Evolutionary conservation across 192 early-diverging fungal species (phyloP).

Genomic region (Coemansia asiatica): DNA sequence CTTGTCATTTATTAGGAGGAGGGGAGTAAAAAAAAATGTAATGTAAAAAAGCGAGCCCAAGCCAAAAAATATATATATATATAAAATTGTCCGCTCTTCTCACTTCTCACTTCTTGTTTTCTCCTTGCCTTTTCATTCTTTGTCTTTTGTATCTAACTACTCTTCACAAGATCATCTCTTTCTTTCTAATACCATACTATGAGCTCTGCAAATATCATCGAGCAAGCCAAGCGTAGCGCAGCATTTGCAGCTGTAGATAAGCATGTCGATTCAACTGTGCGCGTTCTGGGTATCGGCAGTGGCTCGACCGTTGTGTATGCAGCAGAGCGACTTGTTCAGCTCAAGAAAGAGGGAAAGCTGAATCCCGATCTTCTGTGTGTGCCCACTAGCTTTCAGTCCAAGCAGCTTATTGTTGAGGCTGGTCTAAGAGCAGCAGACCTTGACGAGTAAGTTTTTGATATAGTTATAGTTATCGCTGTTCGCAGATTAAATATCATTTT

Average conservation of each 20-base stretch:
- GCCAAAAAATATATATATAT: no score
- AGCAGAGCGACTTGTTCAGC: slow-evolving; percentile 75
- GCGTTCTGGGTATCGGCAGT: slow-evolving; percentile 85
- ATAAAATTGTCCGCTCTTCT: no score
- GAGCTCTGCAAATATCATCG: slow-evolving; percentile 47
- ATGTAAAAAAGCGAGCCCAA: no score
- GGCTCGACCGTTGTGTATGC: slow-evolving; percentile 88
- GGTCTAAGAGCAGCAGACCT: slow-evolving; percentile 77
- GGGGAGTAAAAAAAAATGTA: no score
- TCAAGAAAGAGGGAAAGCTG: slow-evolving; percentile 57
- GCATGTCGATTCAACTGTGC: slow-evolving; percentile 67
- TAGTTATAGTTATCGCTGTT: no score
- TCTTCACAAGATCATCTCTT: not conserved
- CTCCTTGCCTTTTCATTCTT: no score
- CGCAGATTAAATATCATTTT: no score
- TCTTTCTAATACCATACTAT: slow-evolving; percentile 10
- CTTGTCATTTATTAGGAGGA: no score
- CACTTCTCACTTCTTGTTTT: no score
- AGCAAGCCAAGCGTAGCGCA: slow-evolving; percentile 79
- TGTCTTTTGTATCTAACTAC: not conserved
- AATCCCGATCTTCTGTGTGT: slow-evolving; percentile 75
- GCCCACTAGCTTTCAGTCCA: slow-evolving; percentile 92
- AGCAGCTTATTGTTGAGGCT: slow-evolving; percentile 76
- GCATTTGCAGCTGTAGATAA: slow-evolving; percentile 90
- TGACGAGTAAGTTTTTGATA: slow-evolving; percentile 63